A percentile compares a stretch with the other conserved stretches of the same genome.
These are phyloP conservation scores for Termitomyces sp. DNA, from an alignment of 768 basidiomycete species.

Conservation along the genomic window DNA sequence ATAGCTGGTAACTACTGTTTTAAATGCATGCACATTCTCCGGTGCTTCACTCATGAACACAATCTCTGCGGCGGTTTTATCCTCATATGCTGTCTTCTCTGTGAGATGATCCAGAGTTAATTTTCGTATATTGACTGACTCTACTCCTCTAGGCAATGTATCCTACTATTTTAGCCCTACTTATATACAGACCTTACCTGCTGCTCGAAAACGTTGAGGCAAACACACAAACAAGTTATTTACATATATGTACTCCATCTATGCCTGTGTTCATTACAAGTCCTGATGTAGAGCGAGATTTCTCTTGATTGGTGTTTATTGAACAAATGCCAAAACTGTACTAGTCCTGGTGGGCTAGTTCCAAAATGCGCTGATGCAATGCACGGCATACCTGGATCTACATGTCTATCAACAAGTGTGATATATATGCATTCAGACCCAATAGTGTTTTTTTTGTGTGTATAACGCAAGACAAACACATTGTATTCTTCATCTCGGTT, in stretches of 20 bases:
- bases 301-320: no score
- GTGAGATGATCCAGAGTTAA: not conserved
- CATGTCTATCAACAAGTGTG: no score
- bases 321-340: no score
- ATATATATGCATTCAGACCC: no score
- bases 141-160: constrained; percentile 2
- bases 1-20: not conserved
- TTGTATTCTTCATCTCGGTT: no score
- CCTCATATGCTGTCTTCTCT: not conserved
- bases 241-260: not conserved
- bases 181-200: not conserved
- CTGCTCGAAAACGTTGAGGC: not conserved
- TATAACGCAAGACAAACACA: no score
- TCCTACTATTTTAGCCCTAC: not conserved
- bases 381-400: no score
- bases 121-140: not conserved
- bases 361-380: no score
- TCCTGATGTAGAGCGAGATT: not conserved
- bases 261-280: constrained; percentile 3
- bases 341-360: no score
- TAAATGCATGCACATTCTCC: not conserved
- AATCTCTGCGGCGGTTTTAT: not conserved
- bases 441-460: no score
- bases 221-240: not conserved
- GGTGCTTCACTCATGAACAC: not conserved